phyloP scores from a whole-genome alignment of 2,329 filamentous ascomycete species.

The Arthrobotrys sphaeroides region DNA sequence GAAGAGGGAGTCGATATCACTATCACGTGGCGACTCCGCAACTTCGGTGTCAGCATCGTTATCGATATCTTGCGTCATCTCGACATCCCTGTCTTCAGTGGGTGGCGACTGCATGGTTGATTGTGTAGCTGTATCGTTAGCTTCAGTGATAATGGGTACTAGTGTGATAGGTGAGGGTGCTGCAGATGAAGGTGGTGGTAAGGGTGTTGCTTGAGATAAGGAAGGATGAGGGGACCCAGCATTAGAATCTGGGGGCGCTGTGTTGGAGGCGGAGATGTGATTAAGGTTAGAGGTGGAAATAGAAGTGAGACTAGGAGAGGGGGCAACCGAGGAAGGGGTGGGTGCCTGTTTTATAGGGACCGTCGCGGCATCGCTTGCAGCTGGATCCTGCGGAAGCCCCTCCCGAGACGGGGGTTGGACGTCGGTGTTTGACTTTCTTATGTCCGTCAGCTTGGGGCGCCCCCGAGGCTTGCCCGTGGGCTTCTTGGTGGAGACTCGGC shows the following conservation, averaged over 20 bases:
- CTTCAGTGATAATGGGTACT: slow-evolving; percentile 13
- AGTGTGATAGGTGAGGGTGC: slow-evolving; percentile 40
- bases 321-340: slow-evolving; percentile 49
- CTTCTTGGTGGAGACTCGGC: slow-evolving; percentile 44
- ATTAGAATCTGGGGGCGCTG: slow-evolving; percentile 14
- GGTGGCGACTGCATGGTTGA: slow-evolving; percentile 26
- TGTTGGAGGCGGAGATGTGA: slow-evolving; percentile 16
- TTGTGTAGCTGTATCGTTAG: slow-evolving; percentile 28
- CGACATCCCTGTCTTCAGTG: slow-evolving; percentile 38
- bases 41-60: slow-evolving; percentile 47
- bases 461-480: slow-evolving; percentile 51
- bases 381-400: slow-evolving; percentile 53
- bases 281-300: slow-evolving; percentile 43
- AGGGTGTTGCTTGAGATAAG: slow-evolving; percentile 40
- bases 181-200: slow-evolving; percentile 38
- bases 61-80: slow-evolving; percentile 32
- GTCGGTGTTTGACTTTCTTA: slow-evolving; percentile 49
- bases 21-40: slow-evolving; percentile 49
- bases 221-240: slow-evolving; percentile 36
- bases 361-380: slow-evolving; percentile 18
- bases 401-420: slow-evolving; percentile 43
- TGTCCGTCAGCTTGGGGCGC: slow-evolving; percentile 45
- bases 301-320: slow-evolving; percentile 49
- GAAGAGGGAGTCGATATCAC: slow-evolving; percentile 51
- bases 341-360: slow-evolving; percentile 52